These are phyloP conservation scores for Arabis alpina DNA, from an alignment of 345 rosid species.

Conservation along the genomic window DNA sequence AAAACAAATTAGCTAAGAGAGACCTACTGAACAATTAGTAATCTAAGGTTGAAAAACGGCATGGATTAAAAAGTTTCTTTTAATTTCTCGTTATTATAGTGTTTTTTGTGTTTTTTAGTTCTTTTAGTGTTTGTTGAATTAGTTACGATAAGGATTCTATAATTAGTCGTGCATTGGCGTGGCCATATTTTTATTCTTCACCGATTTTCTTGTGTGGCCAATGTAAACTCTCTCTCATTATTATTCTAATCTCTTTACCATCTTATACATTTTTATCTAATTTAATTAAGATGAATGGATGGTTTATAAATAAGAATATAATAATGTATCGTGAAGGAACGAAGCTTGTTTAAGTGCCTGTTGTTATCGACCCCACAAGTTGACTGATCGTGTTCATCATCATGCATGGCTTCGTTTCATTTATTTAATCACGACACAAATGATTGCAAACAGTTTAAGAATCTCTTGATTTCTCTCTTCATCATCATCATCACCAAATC, in stretches of 20 bases:
- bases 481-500: slow-evolving; percentile 43
- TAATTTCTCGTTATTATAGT: not conserved
- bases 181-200: slow-evolving; percentile 34
- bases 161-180: slow-evolving; percentile 40
- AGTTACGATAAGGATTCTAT: slow-evolving; percentile 23
- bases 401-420: slow-evolving; percentile 42
- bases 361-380: slow-evolving; percentile 46
- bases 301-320: slow-evolving; percentile 13
- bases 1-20: slow-evolving; percentile 24
- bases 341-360: slow-evolving; percentile 24
- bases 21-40: slow-evolving; percentile 27
- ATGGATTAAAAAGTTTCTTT: slow-evolving; percentile 24
- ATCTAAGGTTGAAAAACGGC: slow-evolving; percentile 37
- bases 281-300: slow-evolving; percentile 15
- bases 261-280: slow-evolving; percentile 8
- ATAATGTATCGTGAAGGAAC: slow-evolving; percentile 42
- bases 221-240: slow-evolving; percentile 30
- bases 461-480: slow-evolving; percentile 38
- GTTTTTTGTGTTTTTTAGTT: not conserved
- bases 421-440: slow-evolving; percentile 40
- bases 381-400: slow-evolving; percentile 45
- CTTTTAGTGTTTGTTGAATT: slow-evolving; percentile 11
- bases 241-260: slow-evolving; percentile 30
- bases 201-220: slow-evolving; percentile 43
- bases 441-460: slow-evolving; percentile 41